These are phyloP conservation scores for Syzygium syzygioides DNA, from an alignment of 441 rosid species.

Conservation along the genomic window DNA sequence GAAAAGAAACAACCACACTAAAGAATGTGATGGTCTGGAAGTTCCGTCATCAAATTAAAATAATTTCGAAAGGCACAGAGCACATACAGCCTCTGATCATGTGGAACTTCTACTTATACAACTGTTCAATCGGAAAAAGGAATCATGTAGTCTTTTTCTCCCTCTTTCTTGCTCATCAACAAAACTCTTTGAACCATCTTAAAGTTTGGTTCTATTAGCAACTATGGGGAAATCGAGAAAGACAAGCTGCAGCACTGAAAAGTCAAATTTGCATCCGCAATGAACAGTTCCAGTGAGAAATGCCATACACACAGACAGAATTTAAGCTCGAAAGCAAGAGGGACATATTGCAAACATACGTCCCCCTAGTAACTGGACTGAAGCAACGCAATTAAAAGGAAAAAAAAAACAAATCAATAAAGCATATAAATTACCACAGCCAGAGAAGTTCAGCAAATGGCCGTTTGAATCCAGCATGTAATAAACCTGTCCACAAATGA, in stretches of 20 bases:
- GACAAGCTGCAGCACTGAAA: not conserved
- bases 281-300: not conserved
- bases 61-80: not conserved
- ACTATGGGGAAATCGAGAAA: not conserved
- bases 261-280: not conserved
- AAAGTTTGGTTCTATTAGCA: not conserved
- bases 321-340: not conserved
- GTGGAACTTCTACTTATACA: not conserved
- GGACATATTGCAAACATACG: not conserved
- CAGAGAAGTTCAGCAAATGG: slow-evolving; percentile 72
- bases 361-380: not conserved
- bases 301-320: not conserved
- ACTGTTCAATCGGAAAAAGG: not conserved
- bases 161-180: not conserved
- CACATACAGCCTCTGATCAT: not conserved
- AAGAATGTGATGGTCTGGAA: not conserved
- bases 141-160: not conserved
- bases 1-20: not conserved
- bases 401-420: not conserved
- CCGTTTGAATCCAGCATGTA: slow-evolving; percentile 73
- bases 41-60: not conserved
- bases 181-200: not conserved
- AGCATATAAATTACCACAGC: slow-evolving; percentile 61
- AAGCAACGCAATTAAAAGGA: not conserved
- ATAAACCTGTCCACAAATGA: slow-evolving; percentile 53